Percentiles rank a stretch among this genome's conserved stretches.
Conservation (phyloP, 768 basidiomycete genomes). For the Rhodotorula diobovata region DNA sequence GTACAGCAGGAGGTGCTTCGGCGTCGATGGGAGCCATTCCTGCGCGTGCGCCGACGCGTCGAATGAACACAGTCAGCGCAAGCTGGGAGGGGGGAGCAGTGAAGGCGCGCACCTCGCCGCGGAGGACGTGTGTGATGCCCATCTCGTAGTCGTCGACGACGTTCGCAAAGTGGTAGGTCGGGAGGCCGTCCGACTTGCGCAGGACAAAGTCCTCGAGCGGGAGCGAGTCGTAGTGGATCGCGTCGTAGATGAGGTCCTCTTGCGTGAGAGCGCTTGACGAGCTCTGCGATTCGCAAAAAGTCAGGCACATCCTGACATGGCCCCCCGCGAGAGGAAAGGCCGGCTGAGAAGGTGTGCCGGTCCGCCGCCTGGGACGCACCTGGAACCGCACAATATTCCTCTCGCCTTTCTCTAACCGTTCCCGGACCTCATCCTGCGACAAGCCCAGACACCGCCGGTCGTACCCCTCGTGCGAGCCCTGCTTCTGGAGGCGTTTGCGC, state of each 20-base stretch:
- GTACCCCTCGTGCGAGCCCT: conserved; percentile 74
- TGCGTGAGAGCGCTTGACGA: conserved; percentile 6
- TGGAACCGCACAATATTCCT: conserved; percentile 80
- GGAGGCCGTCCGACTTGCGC: conserved; percentile 85
- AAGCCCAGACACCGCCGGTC: conserved; percentile 83
- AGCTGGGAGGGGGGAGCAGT: too few relatives aligned
- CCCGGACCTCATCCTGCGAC: conserved; percentile 74
- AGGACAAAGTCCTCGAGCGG: conserved; percentile 67
- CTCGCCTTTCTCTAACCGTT: conserved; percentile 69
- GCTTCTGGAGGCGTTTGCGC: conserved; percentile 64
- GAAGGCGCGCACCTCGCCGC: conserved; percentile 74
- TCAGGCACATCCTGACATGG: neutral
- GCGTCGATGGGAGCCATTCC: conserved; percentile 95
- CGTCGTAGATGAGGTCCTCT: conserved; percentile 21
- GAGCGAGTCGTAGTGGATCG: conserved; percentile 37
- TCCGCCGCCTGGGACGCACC: conserved; percentile 54
- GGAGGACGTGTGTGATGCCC: conserved; percentile 89
- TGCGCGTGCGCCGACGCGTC: conserved; percentile 44
- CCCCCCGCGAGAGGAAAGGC: neutral
- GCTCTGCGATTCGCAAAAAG: neutral
- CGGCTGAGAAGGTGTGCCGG: neutral
- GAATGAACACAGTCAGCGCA: too few relatives aligned
- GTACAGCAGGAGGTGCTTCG: conserved; percentile 85
- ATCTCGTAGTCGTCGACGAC: conserved; percentile 95
- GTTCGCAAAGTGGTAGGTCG: conserved; percentile 93